Evolutionary conservation across 176 grass and related monocot species (phyloP).

Genomic region (Stipa capillata): DNA sequence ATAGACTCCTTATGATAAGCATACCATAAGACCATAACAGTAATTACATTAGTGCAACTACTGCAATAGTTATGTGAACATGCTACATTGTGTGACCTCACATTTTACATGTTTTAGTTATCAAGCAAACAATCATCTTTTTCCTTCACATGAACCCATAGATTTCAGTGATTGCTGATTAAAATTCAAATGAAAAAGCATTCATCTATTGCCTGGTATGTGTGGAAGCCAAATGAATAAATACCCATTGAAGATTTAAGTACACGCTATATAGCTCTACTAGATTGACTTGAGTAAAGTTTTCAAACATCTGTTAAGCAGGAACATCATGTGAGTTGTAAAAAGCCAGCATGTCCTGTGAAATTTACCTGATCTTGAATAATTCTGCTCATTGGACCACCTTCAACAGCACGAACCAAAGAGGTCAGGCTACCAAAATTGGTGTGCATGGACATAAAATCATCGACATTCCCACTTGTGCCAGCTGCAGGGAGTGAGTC

Average conservation of each 20-base stretch:
- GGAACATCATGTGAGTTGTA: not conserved
- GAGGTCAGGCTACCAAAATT: constrained; percentile 65
- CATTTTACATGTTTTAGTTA: too few relatives aligned
- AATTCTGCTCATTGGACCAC: constrained; percentile 64
- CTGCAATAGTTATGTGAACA: not conserved
- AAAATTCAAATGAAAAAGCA: not conserved
- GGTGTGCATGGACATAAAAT: constrained; percentile 69
- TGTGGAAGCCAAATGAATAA: not conserved
- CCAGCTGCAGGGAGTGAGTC: constrained; percentile 39
- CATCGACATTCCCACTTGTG: constrained; percentile 48
- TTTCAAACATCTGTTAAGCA: not conserved
- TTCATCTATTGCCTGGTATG: not conserved
- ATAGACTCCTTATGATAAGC: not conserved
- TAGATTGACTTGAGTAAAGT: not conserved
- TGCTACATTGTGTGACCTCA: not conserved
- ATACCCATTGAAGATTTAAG: not conserved
- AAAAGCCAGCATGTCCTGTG: constrained; percentile 6
- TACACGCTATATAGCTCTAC: not conserved
- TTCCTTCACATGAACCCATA: not conserved
- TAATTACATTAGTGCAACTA: not conserved
- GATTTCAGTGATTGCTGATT: not conserved
- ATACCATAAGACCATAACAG: not conserved
- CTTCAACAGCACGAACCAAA: constrained; percentile 70
- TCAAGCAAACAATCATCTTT: not conserved
- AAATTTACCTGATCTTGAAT: constrained; percentile 77